A percentile compares a stretch with the other conserved stretches of the same genome.
These are phyloP conservation scores for Blastomyces parvus DNA, from an alignment of 2,329 filamentous ascomycete species.

Conservation along the genomic window DNA sequence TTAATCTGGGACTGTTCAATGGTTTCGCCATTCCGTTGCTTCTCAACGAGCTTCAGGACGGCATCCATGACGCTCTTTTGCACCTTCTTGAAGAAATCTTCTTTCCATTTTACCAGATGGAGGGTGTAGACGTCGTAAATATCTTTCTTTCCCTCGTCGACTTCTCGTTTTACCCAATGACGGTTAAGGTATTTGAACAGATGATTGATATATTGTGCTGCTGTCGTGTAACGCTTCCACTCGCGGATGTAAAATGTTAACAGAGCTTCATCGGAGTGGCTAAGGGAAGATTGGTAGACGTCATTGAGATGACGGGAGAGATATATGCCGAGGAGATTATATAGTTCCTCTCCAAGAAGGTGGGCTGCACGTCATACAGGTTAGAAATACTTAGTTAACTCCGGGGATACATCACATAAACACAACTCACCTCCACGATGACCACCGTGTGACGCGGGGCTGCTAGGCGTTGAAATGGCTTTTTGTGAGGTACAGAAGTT, in stretches of 20 bases:
- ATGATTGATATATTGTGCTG: constrained; percentile 95
- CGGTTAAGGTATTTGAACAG: constrained; percentile 92
- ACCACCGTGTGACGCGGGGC: constrained; percentile 39
- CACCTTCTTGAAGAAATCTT: constrained; percentile 77
- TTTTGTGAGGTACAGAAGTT: constrained; percentile 99
- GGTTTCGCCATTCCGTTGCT: constrained; percentile 93
- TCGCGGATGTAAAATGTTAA: constrained; percentile 90
- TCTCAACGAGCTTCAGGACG: constrained; percentile 89
- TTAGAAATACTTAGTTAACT: constrained; percentile 13
- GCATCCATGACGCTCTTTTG: constrained; percentile 87
- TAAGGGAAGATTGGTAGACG: constrained; percentile 62
- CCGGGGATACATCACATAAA: not conserved
- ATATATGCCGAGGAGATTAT: constrained; percentile 82
- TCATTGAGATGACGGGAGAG: constrained; percentile 65
- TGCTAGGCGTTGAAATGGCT: constrained; percentile 53
- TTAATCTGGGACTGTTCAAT: constrained; percentile 97
- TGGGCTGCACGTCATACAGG: constrained; percentile 54
- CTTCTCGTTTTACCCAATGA: constrained; percentile 98
- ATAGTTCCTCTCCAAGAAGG: constrained; percentile 88
- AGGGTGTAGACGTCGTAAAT: constrained; percentile 97
- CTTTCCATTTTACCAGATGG: constrained; percentile 90
- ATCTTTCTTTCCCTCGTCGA: constrained; percentile 97
- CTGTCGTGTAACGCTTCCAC: constrained; percentile 91
- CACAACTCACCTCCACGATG: constrained; percentile 59
- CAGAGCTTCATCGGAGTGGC: constrained; percentile 80